A percentile compares a stretch with the other conserved stretches of the same genome.
phyloP scores from a whole-genome alignment of 2,329 filamentous ascomycete species.

The Ceratocystis cubensis region DNA sequence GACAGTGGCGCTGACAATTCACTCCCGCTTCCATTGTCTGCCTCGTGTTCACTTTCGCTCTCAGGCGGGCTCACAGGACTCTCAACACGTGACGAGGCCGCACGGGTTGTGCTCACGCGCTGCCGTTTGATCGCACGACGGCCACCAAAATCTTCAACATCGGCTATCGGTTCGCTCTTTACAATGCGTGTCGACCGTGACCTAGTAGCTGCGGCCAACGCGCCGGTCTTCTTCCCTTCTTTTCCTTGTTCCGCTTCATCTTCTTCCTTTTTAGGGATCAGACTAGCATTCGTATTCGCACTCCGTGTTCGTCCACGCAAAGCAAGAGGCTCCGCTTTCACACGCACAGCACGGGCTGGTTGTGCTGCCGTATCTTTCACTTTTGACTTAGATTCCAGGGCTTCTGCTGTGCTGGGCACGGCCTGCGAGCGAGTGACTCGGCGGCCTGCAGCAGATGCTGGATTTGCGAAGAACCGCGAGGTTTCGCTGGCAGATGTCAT shows the following conservation, averaged over 20 bases:
- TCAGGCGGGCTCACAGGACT: not conserved
- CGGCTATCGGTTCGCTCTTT: slow-evolving; percentile 25
- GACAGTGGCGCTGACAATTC: not conserved
- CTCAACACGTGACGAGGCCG: not conserved
- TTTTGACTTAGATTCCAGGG: not conserved
- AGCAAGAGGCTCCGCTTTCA: not conserved
- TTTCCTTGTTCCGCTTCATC: not conserved
- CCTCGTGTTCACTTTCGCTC: not conserved
- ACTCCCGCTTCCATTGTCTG: not conserved
- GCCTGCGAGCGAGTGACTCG: slow-evolving; percentile 24
- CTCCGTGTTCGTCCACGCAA: not conserved
- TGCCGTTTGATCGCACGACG: slow-evolving; percentile 37
- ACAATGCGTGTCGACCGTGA: not conserved
- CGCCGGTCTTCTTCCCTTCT: not conserved
- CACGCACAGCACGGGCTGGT: not conserved
- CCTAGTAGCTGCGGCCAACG: too few species aligned
- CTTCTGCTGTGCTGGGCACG: not conserved
- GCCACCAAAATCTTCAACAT: slow-evolving; percentile 45
- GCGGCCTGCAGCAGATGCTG: slow-evolving; percentile 9
- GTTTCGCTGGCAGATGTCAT: slow-evolving; percentile 13
- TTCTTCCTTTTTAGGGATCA: not conserved
- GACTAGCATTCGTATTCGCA: not conserved
- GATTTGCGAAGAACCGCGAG: slow-evolving; percentile 20
- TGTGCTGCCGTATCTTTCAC: not conserved
- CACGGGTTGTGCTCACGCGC: slow-evolving; percentile 26